Conservation (phyloP, 2,329 filamentous ascomycete genomes). For the Fusarium acutatum region DNA sequence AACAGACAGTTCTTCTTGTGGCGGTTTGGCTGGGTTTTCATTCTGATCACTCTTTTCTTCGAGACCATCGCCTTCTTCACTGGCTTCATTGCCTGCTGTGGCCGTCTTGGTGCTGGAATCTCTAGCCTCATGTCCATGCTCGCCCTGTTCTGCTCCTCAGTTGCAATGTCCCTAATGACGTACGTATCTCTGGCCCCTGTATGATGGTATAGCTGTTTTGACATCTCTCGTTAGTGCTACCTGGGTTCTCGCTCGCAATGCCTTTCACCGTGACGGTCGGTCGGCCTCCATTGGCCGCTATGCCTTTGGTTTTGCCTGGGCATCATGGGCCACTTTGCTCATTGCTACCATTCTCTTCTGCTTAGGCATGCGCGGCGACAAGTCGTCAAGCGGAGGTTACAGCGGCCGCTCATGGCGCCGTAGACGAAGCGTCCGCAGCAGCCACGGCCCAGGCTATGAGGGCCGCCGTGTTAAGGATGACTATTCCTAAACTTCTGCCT, state of each 20-base stretch:
- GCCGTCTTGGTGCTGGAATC: constrained; percentile 74
- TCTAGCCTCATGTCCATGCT: constrained; percentile 65
- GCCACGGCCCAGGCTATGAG: constrained; percentile 46
- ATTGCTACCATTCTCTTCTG: constrained; percentile 75
- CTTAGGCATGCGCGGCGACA: constrained; percentile 63
- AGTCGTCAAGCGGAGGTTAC: constrained; percentile 43
- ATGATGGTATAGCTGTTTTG: background rate
- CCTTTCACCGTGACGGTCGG: constrained; percentile 65
- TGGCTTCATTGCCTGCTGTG: constrained; percentile 74
- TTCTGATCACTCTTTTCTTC: constrained; percentile 86
- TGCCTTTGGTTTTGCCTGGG: constrained; percentile 82
- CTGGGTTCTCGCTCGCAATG: constrained; percentile 75
- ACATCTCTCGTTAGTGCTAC: constrained; percentile 51
- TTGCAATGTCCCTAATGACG: constrained; percentile 80
- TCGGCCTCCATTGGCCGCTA: constrained; percentile 70
- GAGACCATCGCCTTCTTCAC: constrained; percentile 72
- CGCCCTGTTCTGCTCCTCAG: constrained; percentile 74
- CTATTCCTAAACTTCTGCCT: constrained; percentile 59
- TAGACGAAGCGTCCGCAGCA: constrained; percentile 48
- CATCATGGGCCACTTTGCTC: constrained; percentile 71
- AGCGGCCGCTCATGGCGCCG: constrained; percentile 47
- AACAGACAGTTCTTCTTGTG: constrained; percentile 81
- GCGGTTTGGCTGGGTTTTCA: constrained; percentile 93
- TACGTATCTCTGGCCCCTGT: constrained; percentile 52
- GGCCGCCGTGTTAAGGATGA: constrained; percentile 75